Conservation (phyloP, 805 yeast genomes). For the Yamadazyma endophytica region DNA sequence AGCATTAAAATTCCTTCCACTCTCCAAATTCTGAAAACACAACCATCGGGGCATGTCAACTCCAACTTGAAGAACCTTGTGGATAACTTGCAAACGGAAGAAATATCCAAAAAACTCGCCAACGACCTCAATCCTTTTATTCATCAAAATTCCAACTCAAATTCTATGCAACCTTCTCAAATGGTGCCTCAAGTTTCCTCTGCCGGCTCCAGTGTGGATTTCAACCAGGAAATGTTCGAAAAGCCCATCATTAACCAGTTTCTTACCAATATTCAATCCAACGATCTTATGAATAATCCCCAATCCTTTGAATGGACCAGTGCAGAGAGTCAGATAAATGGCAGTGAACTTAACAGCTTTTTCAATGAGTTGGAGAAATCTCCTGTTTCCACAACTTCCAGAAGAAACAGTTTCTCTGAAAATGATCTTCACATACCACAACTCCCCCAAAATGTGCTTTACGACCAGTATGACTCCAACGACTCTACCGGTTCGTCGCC, state of each 20-base stretch:
- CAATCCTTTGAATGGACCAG: conserved; percentile 12
- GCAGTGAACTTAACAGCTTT: conserved; percentile 9
- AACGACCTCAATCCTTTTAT: background rate
- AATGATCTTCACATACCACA: conserved; percentile 3
- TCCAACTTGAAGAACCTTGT: conserved; percentile 37
- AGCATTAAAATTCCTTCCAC: conserved; percentile 19
- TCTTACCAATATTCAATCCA: background rate
- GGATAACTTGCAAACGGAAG: conserved; percentile 19
- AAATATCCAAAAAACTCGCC: conserved; percentile 2
- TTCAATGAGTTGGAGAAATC: conserved; percentile 12
- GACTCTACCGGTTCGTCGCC: conserved; percentile 15
- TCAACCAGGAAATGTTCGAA: conserved; percentile 1
- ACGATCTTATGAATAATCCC: background rate
- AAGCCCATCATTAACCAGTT: conserved; percentile 1
- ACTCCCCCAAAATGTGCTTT: conserved; percentile 1
- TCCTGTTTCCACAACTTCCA: conserved; percentile 10
- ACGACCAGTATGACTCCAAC: conserved; percentile 7
- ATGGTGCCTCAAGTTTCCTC: background rate
- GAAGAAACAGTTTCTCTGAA: conserved; percentile 9
- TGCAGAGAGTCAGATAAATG: conserved; percentile 4
- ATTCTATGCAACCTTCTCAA: background rate
- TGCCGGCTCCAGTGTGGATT: background rate
- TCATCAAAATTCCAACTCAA: background rate
- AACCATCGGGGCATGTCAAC: conserved; percentile 28
- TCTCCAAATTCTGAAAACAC: conserved; percentile 15